These are phyloP conservation scores for Aciculoconidium aculeatum DNA, from an alignment of 805 yeast species.

Conservation along the genomic window DNA sequence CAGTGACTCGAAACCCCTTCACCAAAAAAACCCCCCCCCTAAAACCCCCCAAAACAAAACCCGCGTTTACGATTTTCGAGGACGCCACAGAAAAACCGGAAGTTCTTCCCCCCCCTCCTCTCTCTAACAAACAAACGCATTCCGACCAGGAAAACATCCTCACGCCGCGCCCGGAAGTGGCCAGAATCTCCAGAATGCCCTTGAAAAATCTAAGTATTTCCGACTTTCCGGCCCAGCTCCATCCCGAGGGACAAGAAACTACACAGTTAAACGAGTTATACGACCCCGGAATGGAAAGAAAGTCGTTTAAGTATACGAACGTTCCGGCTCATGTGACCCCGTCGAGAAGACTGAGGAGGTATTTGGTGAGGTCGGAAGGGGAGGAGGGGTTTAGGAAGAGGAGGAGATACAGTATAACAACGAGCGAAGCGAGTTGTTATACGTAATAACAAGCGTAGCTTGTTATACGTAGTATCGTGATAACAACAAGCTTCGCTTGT, in stretches of 20 bases:
- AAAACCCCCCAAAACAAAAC: constrained; percentile 11
- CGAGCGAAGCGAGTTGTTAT: no score
- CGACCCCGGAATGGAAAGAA: constrained; percentile 25
- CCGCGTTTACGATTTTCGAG: constrained; percentile 17
- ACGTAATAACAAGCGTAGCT: no score
- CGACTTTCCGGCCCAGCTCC: constrained; percentile 26
- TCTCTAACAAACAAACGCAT: constrained; percentile 18
- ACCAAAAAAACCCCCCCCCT: constrained; percentile 8
- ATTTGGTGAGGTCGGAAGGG: constrained; percentile 12
- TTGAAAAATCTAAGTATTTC: constrained; percentile 23
- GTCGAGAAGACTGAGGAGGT: constrained; percentile 18
- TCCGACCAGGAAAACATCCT: constrained; percentile 38
- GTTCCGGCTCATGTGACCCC: constrained; percentile 33
- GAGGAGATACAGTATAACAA: no score
- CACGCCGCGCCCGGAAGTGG: constrained; percentile 20
- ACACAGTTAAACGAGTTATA: constrained; percentile 21
- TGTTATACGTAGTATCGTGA: no score
- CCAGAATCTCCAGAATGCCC: constrained; percentile 16
- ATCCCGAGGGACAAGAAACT: constrained; percentile 8
- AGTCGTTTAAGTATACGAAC: constrained; percentile 19
- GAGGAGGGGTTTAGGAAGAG: constrained; percentile 12
- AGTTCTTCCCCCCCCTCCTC: constrained; percentile 1
- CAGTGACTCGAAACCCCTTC: constrained; percentile 11
- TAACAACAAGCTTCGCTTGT: no score
- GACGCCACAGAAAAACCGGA: constrained; percentile 10